These are phyloP conservation scores for Emergomyces orientalis DNA, from an alignment of 2,329 filamentous ascomycete genomes.

Conservation along the genomic window DNA sequence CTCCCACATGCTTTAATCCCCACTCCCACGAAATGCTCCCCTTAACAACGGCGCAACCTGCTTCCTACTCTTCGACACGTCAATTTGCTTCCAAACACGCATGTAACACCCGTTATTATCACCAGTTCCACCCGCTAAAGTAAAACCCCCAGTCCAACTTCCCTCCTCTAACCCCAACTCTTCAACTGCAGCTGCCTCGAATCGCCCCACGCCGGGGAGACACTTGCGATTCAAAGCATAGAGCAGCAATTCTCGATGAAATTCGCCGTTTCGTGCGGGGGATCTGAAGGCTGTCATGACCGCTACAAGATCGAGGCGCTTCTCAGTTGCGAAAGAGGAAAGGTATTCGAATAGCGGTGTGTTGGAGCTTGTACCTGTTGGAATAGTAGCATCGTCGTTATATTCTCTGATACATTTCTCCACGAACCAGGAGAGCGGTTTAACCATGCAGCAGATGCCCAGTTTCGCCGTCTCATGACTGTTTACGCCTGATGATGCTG, in stretches of 20 bases:
- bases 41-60: constrained; percentile 53
- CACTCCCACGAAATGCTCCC: constrained; percentile 25
- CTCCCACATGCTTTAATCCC: neutral
- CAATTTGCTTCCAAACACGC: constrained; percentile 48
- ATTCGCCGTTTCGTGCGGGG: constrained; percentile 29
- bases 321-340: constrained; percentile 37
- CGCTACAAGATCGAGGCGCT: constrained; percentile 44
- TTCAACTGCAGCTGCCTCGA: constrained; percentile 35
- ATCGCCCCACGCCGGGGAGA: constrained; percentile 36
- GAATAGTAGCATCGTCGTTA: neutral
- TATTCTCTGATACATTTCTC: neutral
- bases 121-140: constrained; percentile 14
- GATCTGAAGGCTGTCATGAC: constrained; percentile 51
- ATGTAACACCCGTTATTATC: constrained; percentile 28
- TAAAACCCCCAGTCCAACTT: constrained; percentile 17
- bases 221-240: constrained; percentile 36
- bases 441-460: constrained; percentile 52
- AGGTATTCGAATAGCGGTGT: constrained; percentile 35
- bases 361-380: neutral
- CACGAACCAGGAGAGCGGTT: constrained; percentile 45
- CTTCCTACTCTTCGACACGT: constrained; percentile 52
- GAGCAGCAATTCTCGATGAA: constrained; percentile 46
- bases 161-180: constrained; percentile 36
- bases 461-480: constrained; percentile 33
- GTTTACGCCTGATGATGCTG: constrained; percentile 13